Percentiles rank a stretch among this genome's conserved stretches.
Evolutionary conservation across 2,329 filamentous ascomycete species (phyloP).

Genomic region (Aureobasidium sp.): DNA sequence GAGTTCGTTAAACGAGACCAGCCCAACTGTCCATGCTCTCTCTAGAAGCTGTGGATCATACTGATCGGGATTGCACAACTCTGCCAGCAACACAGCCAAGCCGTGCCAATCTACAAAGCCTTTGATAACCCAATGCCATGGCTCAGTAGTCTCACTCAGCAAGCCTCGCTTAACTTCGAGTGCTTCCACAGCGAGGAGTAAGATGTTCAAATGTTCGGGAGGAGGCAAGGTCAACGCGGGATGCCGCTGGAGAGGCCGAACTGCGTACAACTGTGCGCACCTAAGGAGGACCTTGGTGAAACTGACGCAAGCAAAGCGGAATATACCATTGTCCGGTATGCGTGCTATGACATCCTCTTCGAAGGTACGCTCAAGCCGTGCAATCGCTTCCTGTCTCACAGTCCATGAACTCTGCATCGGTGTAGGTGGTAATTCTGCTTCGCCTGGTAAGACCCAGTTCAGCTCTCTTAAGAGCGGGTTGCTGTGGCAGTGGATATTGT

Average conservation of each 20-base stretch:
- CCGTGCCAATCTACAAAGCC: constrained; percentile 8
- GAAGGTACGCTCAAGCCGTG: neutral
- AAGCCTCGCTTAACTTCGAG: constrained; percentile 3
- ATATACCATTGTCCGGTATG: neutral
- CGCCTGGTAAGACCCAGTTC: constrained; percentile 1
- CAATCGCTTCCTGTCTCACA: neutral
- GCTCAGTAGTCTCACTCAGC: neutral
- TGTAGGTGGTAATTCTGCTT: neutral
- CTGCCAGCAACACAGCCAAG: neutral
- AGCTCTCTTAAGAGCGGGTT: neutral
- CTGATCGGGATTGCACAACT: constrained; percentile 3
- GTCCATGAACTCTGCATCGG: constrained; percentile 5
- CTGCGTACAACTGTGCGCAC: neutral
- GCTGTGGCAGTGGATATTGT: neutral
- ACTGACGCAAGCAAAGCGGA: neutral
- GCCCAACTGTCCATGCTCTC: neutral
- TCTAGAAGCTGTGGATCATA: constrained; percentile 1
- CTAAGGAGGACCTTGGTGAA: constrained; percentile 1
- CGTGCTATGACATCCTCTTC: neutral
- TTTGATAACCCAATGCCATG: constrained; percentile 11
- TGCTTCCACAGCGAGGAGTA: constrained; percentile 2
- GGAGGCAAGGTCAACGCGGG: neutral
- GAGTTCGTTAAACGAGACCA: neutral
- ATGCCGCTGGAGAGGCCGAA: constrained; percentile 7
- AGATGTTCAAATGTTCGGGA: neutral